These are phyloP conservation scores for Alternaria brassicae DNA, from an alignment of 2,329 filamentous ascomycete species.

Conservation along the genomic window DNA sequence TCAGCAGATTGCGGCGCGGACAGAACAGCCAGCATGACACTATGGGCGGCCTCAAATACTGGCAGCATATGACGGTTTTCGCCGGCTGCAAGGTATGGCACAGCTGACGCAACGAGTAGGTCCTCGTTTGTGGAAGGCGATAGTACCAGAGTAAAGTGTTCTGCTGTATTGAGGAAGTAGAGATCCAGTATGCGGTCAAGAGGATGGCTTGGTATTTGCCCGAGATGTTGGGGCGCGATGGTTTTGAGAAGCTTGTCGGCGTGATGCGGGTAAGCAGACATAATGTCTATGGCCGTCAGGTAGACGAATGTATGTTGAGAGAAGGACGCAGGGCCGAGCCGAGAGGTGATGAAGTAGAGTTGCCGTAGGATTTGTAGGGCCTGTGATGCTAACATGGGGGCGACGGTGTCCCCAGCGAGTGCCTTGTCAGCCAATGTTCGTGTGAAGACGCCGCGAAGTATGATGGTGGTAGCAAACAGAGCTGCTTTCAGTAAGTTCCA, in stretches of 20 bases:
- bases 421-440: slow-evolving; percentile 65
- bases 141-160: slow-evolving; percentile 78
- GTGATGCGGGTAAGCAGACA: slow-evolving; percentile 72
- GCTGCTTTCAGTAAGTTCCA: slow-evolving; percentile 79
- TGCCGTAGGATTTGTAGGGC: slow-evolving; percentile 77
- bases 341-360: slow-evolving; percentile 80
- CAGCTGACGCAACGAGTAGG: slow-evolving; percentile 75
- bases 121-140: slow-evolving; percentile 72
- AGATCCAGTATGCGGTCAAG: slow-evolving; percentile 78
- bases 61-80: slow-evolving; percentile 65
- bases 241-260: slow-evolving; percentile 71
- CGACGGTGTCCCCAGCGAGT: slow-evolving; percentile 64
- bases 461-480: slow-evolving; percentile 76
- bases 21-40: slow-evolving; percentile 78
- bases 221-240: slow-evolving; percentile 63
- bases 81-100: slow-evolving; percentile 72
- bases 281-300: slow-evolving; percentile 80
- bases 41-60: slow-evolving; percentile 90
- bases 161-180: slow-evolving; percentile 86
- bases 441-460: slow-evolving; percentile 76
- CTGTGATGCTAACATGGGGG: slow-evolving; percentile 72
- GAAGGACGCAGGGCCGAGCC: slow-evolving; percentile 75
- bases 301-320: slow-evolving; percentile 87
- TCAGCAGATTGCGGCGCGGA: slow-evolving; percentile 78
- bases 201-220: slow-evolving; percentile 67